Percentiles rank a stretch among this genome's conserved stretches.
Conservation (phyloP, 1,284 basidiomycete genomes). For the Boletellus sp. region DNA sequence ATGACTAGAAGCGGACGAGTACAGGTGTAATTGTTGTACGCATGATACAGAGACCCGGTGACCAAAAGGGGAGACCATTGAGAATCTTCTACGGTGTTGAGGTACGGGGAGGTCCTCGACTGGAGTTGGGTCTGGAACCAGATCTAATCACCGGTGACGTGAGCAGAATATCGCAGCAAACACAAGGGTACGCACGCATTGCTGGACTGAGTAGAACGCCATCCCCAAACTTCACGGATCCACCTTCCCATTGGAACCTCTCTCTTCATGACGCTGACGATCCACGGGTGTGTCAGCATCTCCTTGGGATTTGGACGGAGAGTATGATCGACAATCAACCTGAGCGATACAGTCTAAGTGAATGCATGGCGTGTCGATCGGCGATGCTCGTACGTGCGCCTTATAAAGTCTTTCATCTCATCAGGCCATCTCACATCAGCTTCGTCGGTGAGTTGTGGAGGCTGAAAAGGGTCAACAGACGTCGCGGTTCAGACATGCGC, state of each 20-base stretch:
- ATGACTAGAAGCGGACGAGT: constrained; percentile 15
- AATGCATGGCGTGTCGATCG: constrained; percentile 7
- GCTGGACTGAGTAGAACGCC: constrained; percentile 44
- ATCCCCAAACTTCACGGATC: constrained; percentile 88
- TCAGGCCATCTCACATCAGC: constrained; percentile 74
- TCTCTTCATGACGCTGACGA: constrained; percentile 72
- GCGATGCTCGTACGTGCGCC: constrained; percentile 63
- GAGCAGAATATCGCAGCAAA: background rate
- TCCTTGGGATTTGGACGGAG: constrained; percentile 82
- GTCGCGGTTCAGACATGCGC: background rate
- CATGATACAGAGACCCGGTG: constrained; percentile 9
- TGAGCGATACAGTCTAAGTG: constrained; percentile 23
- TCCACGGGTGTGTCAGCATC: constrained; percentile 87
- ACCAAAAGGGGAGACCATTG: constrained; percentile 1
- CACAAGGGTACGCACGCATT: constrained; percentile 16
- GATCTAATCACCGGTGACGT: constrained; percentile 9
- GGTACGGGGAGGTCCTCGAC: constrained; percentile 31
- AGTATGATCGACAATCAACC: constrained; percentile 54
- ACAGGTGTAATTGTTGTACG: constrained; percentile 24
- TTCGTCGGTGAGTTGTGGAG: constrained; percentile 77
- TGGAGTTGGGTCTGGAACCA: constrained; percentile 41
- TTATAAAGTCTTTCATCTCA: constrained; percentile 92
- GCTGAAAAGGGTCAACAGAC: constrained; percentile 42
- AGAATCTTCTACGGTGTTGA: constrained; percentile 23
- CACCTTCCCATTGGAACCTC: constrained; percentile 88